Evolutionary conservation across 768 basidiomycete species (phyloP).

Genomic region (Tricholoma flavovirens): DNA sequence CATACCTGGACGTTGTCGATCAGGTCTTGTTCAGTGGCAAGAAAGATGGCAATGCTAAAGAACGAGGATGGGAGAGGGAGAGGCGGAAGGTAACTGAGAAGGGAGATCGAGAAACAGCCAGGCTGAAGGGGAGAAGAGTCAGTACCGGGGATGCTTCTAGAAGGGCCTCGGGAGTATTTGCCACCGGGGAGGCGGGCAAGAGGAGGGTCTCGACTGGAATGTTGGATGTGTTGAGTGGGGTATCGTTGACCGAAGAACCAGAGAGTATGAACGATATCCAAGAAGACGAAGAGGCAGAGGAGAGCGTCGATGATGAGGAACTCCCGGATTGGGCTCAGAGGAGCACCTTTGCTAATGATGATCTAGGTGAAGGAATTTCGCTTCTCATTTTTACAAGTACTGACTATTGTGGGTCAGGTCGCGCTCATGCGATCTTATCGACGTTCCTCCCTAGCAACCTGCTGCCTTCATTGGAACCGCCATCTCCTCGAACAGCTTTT

Average conservation of each 20-base stretch:
- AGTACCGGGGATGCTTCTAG: constrained; percentile 39
- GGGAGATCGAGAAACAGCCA: constrained; percentile 33
- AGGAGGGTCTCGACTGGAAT: constrained; percentile 59
- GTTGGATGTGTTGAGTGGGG: constrained; percentile 44
- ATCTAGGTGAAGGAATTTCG: constrained; percentile 40
- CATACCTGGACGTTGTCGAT: constrained; percentile 76
- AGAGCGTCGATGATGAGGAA: constrained; percentile 60
- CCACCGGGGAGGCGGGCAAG: constrained; percentile 24
- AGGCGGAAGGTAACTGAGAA: constrained; percentile 39
- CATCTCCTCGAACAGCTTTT: constrained; percentile 34
- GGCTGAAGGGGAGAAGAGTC: constrained; percentile 41
- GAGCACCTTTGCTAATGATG: constrained; percentile 45
- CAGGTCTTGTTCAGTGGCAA: constrained; percentile 67
- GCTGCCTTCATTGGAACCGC: constrained; percentile 30
- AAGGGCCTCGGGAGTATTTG: constrained; percentile 12
- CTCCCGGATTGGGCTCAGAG: constrained; percentile 77
- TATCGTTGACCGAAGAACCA: constrained; percentile 52
- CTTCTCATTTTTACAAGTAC: not conserved
- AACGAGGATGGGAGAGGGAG: constrained; percentile 43
- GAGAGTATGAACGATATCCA: constrained; percentile 45
- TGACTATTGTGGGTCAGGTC: constrained; percentile 37
- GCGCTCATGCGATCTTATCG: constrained; percentile 55
- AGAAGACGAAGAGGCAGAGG: constrained; percentile 38
- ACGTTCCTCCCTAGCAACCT: constrained; percentile 56
- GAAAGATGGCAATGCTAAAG: constrained; percentile 39